Evolutionary conservation across 164 flowering plant species (phyloP).

Genomic region (Magnolia kwangsiensis): DNA sequence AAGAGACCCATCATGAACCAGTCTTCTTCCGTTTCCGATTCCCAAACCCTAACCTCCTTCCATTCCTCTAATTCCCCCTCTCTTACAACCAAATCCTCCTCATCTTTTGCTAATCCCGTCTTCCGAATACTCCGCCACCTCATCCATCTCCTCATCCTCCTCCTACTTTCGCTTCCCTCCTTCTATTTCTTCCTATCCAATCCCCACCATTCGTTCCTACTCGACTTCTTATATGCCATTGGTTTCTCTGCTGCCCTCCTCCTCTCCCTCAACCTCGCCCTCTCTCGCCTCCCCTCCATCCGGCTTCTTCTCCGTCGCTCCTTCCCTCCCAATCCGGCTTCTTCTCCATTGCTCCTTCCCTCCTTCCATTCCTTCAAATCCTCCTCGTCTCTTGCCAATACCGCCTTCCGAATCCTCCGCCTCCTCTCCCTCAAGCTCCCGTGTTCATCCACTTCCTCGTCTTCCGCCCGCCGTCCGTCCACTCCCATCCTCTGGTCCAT

Average conservation of each 20-base stretch:
- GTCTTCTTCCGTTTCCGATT: conserved; percentile 17
- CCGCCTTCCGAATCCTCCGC: too few relatives aligned
- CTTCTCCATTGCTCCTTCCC: too few relatives aligned
- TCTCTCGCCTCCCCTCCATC: conserved; percentile 50
- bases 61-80: conserved; percentile 13
- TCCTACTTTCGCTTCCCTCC: conserved; percentile 48
- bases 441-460: conserved; percentile 8
- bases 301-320: conserved; percentile 41
- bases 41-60: conserved; percentile 35
- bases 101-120: background rate
- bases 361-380: too few relatives aligned
- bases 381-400: too few relatives aligned
- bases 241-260: conserved; percentile 48
- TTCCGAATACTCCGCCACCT: conserved; percentile 30
- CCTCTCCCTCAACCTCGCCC: conserved; percentile 43
- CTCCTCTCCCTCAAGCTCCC: conserved; percentile 8
- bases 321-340: conserved; percentile 13
- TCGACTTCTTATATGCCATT: conserved; percentile 45
- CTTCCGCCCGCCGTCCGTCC: background rate
- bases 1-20: conserved; percentile 47
- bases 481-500: conserved; percentile 68
- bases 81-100: background rate
- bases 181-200: conserved; percentile 48
- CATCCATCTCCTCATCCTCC: conserved; percentile 34
- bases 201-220: conserved; percentile 34